Conservation (phyloP, 2,329 filamentous ascomycete genomes). For the Xylariales sp. region DNA sequence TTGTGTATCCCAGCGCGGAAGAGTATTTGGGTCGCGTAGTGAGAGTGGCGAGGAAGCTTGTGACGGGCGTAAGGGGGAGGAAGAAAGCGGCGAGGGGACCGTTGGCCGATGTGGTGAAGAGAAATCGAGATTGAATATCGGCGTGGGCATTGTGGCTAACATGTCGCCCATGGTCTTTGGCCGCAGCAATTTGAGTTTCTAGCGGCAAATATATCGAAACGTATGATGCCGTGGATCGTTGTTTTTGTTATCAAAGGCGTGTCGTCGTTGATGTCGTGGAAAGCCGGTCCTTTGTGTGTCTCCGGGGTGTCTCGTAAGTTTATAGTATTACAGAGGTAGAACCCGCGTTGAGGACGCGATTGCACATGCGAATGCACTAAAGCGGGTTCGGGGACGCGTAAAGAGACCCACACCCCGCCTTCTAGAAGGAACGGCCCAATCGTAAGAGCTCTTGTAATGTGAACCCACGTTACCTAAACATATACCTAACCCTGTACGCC, state of each 20-base stretch:
- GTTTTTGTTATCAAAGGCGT: slow-evolving; percentile 10
- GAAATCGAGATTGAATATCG: slow-evolving; percentile 56
- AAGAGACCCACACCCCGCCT: slow-evolving; percentile 35
- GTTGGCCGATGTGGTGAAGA: slow-evolving; percentile 59
- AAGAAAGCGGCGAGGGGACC: slow-evolving; percentile 68
- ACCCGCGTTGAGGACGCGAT: slow-evolving; percentile 39
- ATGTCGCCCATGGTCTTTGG: slow-evolving; percentile 41
- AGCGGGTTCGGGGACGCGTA: slow-evolving; percentile 44
- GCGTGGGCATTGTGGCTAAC: slow-evolving; percentile 54
- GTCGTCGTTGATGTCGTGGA: neutral
- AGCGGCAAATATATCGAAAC: neutral
- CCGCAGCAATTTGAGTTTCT: neutral
- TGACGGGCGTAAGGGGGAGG: slow-evolving; percentile 67
- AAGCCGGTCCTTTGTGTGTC: too few relatives aligned
- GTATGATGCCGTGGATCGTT: neutral
- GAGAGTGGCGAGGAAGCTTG: slow-evolving; percentile 59
- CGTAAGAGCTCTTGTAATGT: neutral
- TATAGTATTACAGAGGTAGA: slow-evolving; percentile 11
- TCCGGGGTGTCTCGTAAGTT: too few relatives aligned
- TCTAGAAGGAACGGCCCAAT: slow-evolving; percentile 1
- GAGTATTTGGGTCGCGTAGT: slow-evolving; percentile 56
- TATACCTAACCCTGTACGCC: too few relatives aligned
- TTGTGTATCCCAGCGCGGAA: slow-evolving; percentile 55
- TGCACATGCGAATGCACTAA: slow-evolving; percentile 30
- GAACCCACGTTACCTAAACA: neutral